phyloP scores from a whole-genome alignment of 129 eudicot genomes.

The Arctium minus region DNA sequence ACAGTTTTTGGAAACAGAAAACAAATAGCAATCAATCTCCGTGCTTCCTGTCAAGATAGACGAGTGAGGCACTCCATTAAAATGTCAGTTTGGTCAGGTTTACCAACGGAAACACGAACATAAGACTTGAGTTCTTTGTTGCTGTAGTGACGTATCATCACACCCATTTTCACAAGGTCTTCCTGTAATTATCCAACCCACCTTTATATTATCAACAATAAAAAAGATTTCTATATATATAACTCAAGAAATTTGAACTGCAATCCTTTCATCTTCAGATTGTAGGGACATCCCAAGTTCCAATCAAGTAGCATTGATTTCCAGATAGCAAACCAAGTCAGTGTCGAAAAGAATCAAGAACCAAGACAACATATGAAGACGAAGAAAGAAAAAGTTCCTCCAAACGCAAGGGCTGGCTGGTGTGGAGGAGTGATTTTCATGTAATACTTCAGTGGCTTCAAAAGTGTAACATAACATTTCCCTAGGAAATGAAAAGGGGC shows the following conservation, averaged over 20 bases:
- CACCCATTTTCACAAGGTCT: constrained; percentile 92
- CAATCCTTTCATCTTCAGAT: not conserved
- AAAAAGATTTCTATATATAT: not conserved
- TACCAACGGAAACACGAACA: constrained; percentile 97
- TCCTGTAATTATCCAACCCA: constrained; percentile 49
- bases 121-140: constrained; percentile 76
- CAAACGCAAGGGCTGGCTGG: no score
- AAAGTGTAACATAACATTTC: no score
- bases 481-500: no score
- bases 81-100: constrained; percentile 88
- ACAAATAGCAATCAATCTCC: not conserved
- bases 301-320: not conserved
- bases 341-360: no score
- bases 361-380: no score
- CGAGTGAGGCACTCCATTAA: constrained; percentile 64
- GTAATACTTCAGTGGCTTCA: no score
- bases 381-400: no score
- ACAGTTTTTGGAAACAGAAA: constrained; percentile 1
- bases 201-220: not conserved
- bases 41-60: constrained; percentile 25
- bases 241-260: not conserved
- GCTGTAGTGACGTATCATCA: constrained; percentile 98
- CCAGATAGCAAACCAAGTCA: no score
- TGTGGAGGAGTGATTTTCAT: no score
- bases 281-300: not conserved